phyloP scores from a whole-genome alignment of 2,329 filamentous ascomycete genomes.

The Arthrobotrys entomopaga region DNA sequence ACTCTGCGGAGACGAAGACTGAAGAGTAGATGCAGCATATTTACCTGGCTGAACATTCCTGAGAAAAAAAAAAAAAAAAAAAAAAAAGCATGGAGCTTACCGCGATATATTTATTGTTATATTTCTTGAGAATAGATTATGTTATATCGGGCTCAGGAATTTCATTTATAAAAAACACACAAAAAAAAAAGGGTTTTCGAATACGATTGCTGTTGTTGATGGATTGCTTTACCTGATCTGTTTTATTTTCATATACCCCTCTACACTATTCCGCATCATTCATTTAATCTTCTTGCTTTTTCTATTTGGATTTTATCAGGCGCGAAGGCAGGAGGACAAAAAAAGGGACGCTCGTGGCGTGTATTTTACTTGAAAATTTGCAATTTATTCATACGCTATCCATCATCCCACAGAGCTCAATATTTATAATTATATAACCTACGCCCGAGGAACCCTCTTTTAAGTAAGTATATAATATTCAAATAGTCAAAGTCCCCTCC shows the following conservation, averaged over 20 bases:
- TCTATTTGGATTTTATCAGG: slow-evolving; percentile 12
- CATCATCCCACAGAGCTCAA: too few relatives aligned
- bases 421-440: too few relatives aligned
- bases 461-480: too few relatives aligned
- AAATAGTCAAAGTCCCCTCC: slow-evolving; percentile 51
- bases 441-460: too few relatives aligned
- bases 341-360: slow-evolving; percentile 2
- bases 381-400: too few relatives aligned
- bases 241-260: slow-evolving; percentile 30
- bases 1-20: slow-evolving; percentile 9
- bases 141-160: not conserved
- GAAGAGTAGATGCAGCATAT: not conserved
- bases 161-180: slow-evolving; percentile 10
- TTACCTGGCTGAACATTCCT: slow-evolving; percentile 8
- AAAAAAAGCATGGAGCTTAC: not conserved
- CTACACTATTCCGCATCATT: slow-evolving; percentile 18
- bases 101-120: not conserved
- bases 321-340: slow-evolving; percentile 18
- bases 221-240: not conserved
- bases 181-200: slow-evolving; percentile 4
- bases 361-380: too few relatives aligned
- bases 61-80: too few relatives aligned
- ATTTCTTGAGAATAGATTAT: not conserved
- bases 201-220: not conserved
- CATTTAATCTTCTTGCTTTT: slow-evolving; percentile 9